phyloP scores from a whole-genome alignment of 208 protist genomes.

The Crithidia brevicula region DNA sequence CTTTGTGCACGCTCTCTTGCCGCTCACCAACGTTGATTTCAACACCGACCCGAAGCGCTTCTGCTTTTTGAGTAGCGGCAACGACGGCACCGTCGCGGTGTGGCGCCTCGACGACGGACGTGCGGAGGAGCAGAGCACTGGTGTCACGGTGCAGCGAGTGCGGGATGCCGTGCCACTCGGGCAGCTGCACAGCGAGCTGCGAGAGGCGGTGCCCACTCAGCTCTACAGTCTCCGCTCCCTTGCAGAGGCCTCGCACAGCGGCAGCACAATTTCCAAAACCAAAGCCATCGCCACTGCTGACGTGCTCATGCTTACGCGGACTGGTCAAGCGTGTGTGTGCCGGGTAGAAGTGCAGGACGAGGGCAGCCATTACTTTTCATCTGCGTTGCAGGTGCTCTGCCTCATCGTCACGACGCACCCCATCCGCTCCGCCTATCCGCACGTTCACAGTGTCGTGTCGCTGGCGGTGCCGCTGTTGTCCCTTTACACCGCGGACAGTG shows the following conservation, averaged over 20 bases:
- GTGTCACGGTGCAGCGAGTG: constrained; percentile 21
- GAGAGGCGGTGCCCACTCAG: constrained; percentile 39
- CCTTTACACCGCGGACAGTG: constrained; percentile 57
- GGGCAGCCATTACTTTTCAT: constrained; percentile 21
- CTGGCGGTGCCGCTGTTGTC: constrained; percentile 54
- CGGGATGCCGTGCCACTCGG: constrained; percentile 21
- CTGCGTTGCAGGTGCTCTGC: constrained; percentile 28
- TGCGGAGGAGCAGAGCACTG: background rate
- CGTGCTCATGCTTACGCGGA: constrained; percentile 43
- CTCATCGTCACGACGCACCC: constrained; percentile 33
- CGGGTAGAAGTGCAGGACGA: constrained; percentile 34
- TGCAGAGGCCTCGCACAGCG: background rate
- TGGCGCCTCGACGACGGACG: constrained; percentile 41
- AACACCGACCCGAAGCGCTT: background rate
- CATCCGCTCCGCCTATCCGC: constrained; percentile 33
- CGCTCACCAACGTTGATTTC: constrained; percentile 11
- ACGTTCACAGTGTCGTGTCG: constrained; percentile 34
- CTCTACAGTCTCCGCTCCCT: constrained; percentile 21
- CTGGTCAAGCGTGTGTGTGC: constrained; percentile 28
- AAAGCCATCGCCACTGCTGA: constrained; percentile 20
- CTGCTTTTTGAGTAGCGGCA: constrained; percentile 62
- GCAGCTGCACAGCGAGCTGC: constrained; percentile 25
- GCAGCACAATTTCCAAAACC: background rate
- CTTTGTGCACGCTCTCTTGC: constrained; percentile 61
- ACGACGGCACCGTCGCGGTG: constrained; percentile 71